Evolutionary conservation across 108 stramenopile genomes (phyloP).

Genomic region (Cafeteria roenbergensis): DNA sequence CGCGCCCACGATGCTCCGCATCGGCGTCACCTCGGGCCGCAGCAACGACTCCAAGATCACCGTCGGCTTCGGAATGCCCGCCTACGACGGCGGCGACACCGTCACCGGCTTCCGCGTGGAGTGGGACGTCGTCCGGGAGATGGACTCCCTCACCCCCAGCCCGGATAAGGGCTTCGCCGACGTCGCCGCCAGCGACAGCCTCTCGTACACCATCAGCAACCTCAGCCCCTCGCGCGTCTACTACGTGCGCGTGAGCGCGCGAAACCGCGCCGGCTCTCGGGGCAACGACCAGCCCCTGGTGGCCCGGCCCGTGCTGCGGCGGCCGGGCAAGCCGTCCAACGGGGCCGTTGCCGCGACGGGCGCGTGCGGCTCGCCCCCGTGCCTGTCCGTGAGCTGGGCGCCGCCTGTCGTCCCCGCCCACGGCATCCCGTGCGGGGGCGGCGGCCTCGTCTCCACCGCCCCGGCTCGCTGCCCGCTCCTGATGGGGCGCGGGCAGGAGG

Average conservation of each 20-base stretch:
- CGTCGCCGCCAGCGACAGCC: not conserved
- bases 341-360: not conserved
- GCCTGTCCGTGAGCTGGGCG: not conserved
- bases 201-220: not conserved
- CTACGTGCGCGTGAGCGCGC: not conserved
- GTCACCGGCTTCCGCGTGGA: not conserved
- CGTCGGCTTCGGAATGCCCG: not conserved
- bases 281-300: not conserved
- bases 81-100: not conserved
- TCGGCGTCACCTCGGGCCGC: not conserved
- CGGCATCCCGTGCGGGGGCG: not conserved
- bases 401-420: not conserved
- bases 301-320: not conserved
- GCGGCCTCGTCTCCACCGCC: not conserved
- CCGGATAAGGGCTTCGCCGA: not conserved
- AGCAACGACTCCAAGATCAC: not conserved
- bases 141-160: not conserved
- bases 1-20: not conserved
- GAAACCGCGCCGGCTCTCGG: not conserved
- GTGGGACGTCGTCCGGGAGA: not conserved
- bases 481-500: not conserved
- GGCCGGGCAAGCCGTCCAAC: not conserved
- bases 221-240: not conserved
- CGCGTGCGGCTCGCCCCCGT: not conserved
- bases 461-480: not conserved